A percentile compares a stretch with the other conserved stretches of the same genome.
Evolutionary conservation across 2,329 filamentous ascomycete genomes (phyloP).

Genomic region (Scolecobasidium constrictum): DNA sequence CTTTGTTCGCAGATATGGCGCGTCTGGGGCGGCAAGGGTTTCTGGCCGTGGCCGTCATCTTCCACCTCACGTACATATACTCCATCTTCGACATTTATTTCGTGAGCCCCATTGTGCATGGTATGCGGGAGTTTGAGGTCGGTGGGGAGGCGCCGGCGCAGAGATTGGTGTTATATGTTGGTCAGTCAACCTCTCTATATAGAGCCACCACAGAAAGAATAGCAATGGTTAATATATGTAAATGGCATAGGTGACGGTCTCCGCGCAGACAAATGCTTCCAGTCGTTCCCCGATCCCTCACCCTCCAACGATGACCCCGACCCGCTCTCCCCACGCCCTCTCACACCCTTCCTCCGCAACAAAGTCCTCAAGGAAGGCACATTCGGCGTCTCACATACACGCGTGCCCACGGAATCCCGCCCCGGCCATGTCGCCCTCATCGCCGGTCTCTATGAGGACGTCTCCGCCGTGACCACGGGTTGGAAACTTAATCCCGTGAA

Average conservation of each 20-base stretch:
- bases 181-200: constrained; percentile 30
- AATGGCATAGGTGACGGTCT: constrained; percentile 61
- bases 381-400: constrained; percentile 93
- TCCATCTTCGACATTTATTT: constrained; percentile 99
- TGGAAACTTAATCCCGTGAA: constrained; percentile 98
- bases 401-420: constrained; percentile 91
- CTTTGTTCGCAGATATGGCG: constrained; percentile 27
- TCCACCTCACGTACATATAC: constrained; percentile 86
- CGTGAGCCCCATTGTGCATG: constrained; percentile 90
- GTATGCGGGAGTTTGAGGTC: constrained; percentile 74
- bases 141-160: constrained; percentile 71
- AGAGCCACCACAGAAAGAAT: no score
- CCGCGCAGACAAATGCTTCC: constrained; percentile 95
- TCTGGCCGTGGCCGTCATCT: constrained; percentile 76
- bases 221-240: neutral
- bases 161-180: constrained; percentile 85
- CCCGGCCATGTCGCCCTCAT: constrained; percentile 96
- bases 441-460: constrained; percentile 93
- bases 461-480: constrained; percentile 90
- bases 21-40: constrained; percentile 66
- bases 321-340: constrained; percentile 61
- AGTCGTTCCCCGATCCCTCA: constrained; percentile 82
- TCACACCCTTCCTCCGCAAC: constrained; percentile 86
- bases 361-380: constrained; percentile 82
- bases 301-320: constrained; percentile 45